Evolutionary conservation across 352 stramenopile species (phyloP), one percentile per base, ranked within the genome.

Genomic region (Phytophthora tentaculata): DNA sequence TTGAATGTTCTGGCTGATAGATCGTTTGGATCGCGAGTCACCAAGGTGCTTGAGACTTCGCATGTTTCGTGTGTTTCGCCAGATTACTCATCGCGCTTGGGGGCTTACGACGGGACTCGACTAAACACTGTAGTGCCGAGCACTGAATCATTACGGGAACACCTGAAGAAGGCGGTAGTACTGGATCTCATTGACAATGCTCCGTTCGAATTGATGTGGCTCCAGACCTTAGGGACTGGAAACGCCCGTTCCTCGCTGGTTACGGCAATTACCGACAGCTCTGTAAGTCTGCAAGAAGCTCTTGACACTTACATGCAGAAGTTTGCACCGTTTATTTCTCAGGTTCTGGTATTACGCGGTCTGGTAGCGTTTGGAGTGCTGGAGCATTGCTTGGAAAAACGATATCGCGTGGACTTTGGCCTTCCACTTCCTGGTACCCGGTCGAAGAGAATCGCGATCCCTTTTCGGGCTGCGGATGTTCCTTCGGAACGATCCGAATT

Each of bases 401-500:
- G 90, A 4, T 84, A 94, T 57, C 76, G 90, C 17, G 90, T 97
- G 0, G 65, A 92, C 37, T 98, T 87, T 69, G 92, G 91, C 0
- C 69, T 97, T 45, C 71, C 79, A 16, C 41, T 70, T 7, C 53
- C 56, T 35, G 64, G 63, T 0, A 67, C 73, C 0, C 86, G 86
- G 24, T 39, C 3, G 0, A 97, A 96, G 64, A 72, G 75, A 20
- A 76, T 98, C 20, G 91, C 88, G 9, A 88, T 98, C 16, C 93
- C 91, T 19, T 98, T 96, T 59, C 76, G 81, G 54, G 89, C 84
- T 19, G 86, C 85, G 8, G 88, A 97, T 69, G 86, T 94, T 17
- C 91, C 91, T 5, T 80, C 85, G 4, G 79, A 93, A 28, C 71
- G 90, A 3, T 84, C 83, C 5, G 92, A 98, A 61, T 97, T 96